Conservation (phyloP, 306 rosid species). For the Castanopsis chinensis region DNA sequence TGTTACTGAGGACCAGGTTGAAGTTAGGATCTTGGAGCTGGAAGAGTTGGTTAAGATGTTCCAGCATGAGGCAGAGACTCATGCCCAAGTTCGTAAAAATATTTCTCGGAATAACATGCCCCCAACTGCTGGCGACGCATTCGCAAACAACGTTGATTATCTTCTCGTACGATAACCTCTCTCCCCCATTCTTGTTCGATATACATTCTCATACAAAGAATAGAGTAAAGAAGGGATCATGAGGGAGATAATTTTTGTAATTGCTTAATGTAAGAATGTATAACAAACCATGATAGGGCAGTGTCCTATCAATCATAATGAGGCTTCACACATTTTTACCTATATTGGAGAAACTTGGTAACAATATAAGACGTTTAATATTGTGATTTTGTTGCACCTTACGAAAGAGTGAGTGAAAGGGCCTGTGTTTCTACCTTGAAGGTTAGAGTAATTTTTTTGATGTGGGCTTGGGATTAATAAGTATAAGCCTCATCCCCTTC, state of each 20-base stretch:
- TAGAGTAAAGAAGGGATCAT: neutral
- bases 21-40: constrained; percentile 78
- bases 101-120: constrained; percentile 56
- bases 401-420: no score
- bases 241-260: neutral
- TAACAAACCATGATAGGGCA: neutral
- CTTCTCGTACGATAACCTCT: constrained; percentile 31
- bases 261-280: neutral
- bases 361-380: no score
- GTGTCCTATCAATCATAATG: no score
- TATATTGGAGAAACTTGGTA: no score
- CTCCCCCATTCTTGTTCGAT: neutral
- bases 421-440: no score
- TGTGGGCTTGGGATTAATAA: no score
- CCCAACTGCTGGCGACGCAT: constrained; percentile 72
- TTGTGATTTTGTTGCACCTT: no score
- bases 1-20: constrained; percentile 49
- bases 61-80: constrained; percentile 92
- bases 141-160: constrained; percentile 32
- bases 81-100: constrained; percentile 66
- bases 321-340: no score
- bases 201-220: neutral
- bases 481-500: no score
- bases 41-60: constrained; percentile 73
- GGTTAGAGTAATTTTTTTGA: no score